Evolutionary conservation across 371 early-diverging fungal genomes (phyloP).

Genomic region (Circinella minor): DNA sequence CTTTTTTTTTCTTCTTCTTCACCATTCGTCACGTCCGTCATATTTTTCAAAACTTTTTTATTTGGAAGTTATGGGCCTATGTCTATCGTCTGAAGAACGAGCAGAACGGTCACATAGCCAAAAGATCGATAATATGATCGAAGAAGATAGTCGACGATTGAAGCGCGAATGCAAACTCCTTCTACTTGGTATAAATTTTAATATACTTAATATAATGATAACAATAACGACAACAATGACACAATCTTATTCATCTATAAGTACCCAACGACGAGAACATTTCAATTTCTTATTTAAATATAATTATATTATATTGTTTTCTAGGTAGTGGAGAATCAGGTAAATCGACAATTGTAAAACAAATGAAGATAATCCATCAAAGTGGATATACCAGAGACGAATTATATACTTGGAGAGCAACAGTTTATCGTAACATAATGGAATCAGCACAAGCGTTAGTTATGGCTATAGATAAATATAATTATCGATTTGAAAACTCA

Average conservation of each 20-base stretch:
- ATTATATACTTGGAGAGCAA: slow-evolving; percentile 69
- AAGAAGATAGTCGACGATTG: slow-evolving; percentile 57
- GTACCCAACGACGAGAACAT: too few species aligned
- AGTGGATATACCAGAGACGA: slow-evolving; percentile 85
- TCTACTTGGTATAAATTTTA: slow-evolving; percentile 59
- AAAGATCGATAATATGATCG: slow-evolving; percentile 66
- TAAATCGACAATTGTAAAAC: slow-evolving; percentile 91
- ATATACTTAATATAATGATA: not conserved
- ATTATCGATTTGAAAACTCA: slow-evolving; percentile 47
- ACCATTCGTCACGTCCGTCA: slow-evolving; percentile 20
- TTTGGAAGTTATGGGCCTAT: slow-evolving; percentile 60
- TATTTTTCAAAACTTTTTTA: slow-evolving; percentile 17
- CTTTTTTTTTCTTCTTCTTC: slow-evolving; percentile 8
- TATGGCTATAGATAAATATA: slow-evolving; percentile 57
- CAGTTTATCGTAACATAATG: slow-evolving; percentile 80
- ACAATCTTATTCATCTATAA: too few species aligned
- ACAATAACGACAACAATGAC: too few species aligned
- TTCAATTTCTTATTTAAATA: too few species aligned
- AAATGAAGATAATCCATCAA: slow-evolving; percentile 94
- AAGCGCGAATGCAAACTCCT: slow-evolving; percentile 75
- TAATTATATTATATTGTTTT: not conserved
- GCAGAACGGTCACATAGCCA: slow-evolving; percentile 58
- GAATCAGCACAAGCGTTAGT: slow-evolving; percentile 73
- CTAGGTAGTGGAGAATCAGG: slow-evolving; percentile 89
- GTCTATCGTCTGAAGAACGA: slow-evolving; percentile 69